phyloP scores from a whole-genome alignment of 768 basidiomycete genomes.

The Lactarius deliciosus region DNA sequence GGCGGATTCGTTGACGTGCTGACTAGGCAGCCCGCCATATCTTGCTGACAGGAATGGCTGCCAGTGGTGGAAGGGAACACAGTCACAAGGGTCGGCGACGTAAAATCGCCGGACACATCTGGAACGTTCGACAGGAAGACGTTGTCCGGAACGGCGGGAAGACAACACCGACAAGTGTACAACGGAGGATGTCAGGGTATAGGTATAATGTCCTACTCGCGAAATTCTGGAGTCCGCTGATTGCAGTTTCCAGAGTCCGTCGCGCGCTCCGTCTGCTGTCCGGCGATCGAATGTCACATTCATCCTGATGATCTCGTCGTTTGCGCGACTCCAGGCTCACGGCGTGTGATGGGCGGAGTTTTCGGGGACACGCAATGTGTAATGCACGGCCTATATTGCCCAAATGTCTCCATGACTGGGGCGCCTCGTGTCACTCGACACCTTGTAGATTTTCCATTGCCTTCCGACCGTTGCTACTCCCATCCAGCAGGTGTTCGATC shows the following conservation, averaged over 20 bases:
- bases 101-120: neutral
- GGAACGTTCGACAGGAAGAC: constrained; percentile 1
- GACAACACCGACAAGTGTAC: neutral
- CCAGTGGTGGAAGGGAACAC: neutral
- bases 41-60: neutral
- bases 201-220: neutral
- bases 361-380: neutral
- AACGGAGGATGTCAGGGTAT: neutral
- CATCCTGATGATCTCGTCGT: neutral
- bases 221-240: neutral
- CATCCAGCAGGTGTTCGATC: neutral
- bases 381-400: neutral
- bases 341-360: neutral
- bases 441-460: neutral
- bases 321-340: neutral
- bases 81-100: neutral
- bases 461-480: neutral
- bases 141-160: neutral
- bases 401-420: neutral
- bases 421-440: neutral
- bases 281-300: neutral
- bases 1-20: neutral
- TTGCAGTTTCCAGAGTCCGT: constrained; percentile 1
- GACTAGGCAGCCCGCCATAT: neutral
- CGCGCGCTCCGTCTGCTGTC: constrained; percentile 5